A percentile compares a stretch with the other conserved stretches of the same genome.
Conservation (phyloP, 129 eudicot genomes). For the Ambrosia trifida region DNA sequence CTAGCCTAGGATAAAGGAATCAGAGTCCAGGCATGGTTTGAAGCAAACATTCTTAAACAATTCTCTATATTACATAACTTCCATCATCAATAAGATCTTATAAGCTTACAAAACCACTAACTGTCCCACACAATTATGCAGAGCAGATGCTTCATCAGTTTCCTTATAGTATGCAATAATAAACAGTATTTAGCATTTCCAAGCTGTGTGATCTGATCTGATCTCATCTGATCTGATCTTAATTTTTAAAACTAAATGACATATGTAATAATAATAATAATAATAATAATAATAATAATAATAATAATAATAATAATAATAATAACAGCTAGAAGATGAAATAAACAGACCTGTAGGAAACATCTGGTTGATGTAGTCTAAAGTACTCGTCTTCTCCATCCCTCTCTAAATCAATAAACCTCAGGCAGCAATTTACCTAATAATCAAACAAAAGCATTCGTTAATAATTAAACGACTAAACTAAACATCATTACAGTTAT, state of each 20-base stretch:
- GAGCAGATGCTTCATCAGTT: not conserved
- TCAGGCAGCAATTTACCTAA: constrained; percentile 27
- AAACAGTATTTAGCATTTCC: no score
- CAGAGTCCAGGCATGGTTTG: not conserved
- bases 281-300: not conserved
- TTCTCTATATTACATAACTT: constrained; percentile 3
- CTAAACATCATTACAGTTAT: constrained; percentile 3
- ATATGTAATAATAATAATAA: not conserved
- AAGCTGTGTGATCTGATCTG: not conserved
- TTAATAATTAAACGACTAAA: not conserved
- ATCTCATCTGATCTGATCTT: constrained; percentile 31
- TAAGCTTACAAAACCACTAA: constrained; percentile 1
- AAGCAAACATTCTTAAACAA: not conserved
- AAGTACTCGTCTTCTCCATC: constrained; percentile 76
- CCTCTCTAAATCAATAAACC: constrained; percentile 30
- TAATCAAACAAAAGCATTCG: constrained; percentile 21
- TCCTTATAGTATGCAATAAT: constrained; percentile 11
- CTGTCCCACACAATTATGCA: constrained; percentile 2
- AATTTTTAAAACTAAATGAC: not conserved
- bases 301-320: not conserved
- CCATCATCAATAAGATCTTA: constrained; percentile 23
- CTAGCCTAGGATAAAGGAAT: constrained; percentile 7
- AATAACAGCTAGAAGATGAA: not conserved
- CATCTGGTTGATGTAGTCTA: constrained; percentile 97
- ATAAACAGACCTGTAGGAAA: constrained; percentile 80